Evolutionary conservation across 768 basidiomycete species (phyloP).

Genomic region (Suillus placidus): DNA sequence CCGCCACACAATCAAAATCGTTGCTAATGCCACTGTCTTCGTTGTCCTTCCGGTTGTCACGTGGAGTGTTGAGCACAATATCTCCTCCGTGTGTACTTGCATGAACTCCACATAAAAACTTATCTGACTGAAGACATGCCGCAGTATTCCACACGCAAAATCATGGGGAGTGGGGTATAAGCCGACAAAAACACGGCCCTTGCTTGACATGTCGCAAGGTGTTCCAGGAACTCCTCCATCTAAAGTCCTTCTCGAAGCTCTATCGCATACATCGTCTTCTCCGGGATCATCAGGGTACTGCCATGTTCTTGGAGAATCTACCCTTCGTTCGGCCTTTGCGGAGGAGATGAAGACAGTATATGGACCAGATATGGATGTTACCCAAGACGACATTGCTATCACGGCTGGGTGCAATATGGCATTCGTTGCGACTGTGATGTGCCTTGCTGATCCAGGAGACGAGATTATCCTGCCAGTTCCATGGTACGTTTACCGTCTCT

Average conservation of each 20-base stretch:
- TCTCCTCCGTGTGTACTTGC: slow-evolving; percentile 45
- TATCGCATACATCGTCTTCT: slow-evolving; percentile 48
- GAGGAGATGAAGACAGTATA: slow-evolving; percentile 67
- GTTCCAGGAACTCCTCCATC: slow-evolving; percentile 72
- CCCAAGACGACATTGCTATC: slow-evolving; percentile 59
- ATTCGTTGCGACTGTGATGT: slow-evolving; percentile 63
- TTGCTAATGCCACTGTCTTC: neutral
- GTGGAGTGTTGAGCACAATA: slow-evolving; percentile 45
- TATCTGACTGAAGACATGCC: neutral
- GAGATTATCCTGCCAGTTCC: slow-evolving; percentile 75
- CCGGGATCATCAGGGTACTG: slow-evolving; percentile 57
- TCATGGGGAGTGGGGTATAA: slow-evolving; percentile 55
- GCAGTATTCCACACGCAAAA: slow-evolving; percentile 60
- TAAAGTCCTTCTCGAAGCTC: slow-evolving; percentile 46
- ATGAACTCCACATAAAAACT: neutral
- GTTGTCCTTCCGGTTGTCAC: slow-evolving; percentile 40
- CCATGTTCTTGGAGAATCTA: slow-evolving; percentile 57
- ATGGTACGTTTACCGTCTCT: slow-evolving; percentile 45
- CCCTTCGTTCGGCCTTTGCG: slow-evolving; percentile 52
- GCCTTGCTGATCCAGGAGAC: slow-evolving; percentile 67
- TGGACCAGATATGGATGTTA: slow-evolving; percentile 50
- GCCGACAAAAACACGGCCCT: slow-evolving; percentile 43
- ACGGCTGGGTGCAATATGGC: slow-evolving; percentile 78
- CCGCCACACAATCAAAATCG: neutral
- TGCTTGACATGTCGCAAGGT: slow-evolving; percentile 79